These are phyloP conservation scores for Lactifluus hygrophoroides DNA, from an alignment of 768 basidiomycete genomes.

Conservation along the genomic window DNA sequence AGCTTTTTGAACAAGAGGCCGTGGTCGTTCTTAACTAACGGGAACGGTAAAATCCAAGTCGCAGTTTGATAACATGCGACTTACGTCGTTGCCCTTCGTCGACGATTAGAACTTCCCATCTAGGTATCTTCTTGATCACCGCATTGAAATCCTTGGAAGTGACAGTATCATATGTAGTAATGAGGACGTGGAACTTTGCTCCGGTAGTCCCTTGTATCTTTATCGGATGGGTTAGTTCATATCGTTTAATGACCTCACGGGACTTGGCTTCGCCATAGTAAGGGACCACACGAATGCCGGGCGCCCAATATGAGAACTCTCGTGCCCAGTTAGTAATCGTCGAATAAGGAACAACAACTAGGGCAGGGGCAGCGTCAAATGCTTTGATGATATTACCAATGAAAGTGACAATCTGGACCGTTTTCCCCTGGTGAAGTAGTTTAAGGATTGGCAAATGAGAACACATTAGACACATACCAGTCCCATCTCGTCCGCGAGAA, in stretches of 20 bases:
- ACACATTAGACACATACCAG: conserved; percentile 39
- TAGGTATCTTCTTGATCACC: conserved; percentile 72
- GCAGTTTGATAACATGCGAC: conserved; percentile 26
- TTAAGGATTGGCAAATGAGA: neutral
- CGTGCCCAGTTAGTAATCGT: conserved; percentile 94
- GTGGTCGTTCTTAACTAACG: conserved; percentile 71
- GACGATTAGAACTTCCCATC: conserved; percentile 92
- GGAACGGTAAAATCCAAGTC: conserved; percentile 13
- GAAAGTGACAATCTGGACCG: conserved; percentile 84
- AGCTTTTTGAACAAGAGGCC: conserved; percentile 76
- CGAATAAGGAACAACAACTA: conserved; percentile 94
- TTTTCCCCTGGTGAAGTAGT: conserved; percentile 58
- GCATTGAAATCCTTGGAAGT: conserved; percentile 56
- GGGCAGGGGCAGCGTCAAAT: conserved; percentile 61
- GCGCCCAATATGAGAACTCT: conserved; percentile 86
- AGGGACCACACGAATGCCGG: conserved; percentile 67
- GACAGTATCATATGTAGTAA: conserved; percentile 90
- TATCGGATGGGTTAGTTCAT: conserved; percentile 61
- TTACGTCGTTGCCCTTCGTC: conserved; percentile 89
- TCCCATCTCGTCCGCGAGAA: conserved; percentile 98
- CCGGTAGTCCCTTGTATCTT: conserved; percentile 35
- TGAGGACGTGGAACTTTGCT: conserved; percentile 77
- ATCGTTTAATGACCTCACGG: conserved; percentile 71
- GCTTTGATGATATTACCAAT: conserved; percentile 54
- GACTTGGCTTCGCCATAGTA: conserved; percentile 77